Conservation (phyloP, 306 rosid species). For the Boehmeria nivea region DNA sequence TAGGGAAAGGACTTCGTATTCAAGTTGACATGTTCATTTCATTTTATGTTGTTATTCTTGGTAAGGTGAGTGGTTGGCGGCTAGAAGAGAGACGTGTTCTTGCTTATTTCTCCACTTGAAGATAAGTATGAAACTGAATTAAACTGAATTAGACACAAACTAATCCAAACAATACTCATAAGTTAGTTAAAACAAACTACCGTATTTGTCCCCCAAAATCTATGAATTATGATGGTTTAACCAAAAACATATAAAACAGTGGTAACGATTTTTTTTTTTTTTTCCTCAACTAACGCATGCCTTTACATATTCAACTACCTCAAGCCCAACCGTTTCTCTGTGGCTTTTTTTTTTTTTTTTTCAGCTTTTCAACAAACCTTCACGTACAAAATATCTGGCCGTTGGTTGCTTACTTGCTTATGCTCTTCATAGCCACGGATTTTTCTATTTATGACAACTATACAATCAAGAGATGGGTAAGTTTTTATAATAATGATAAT, state of each 20-base stretch:
- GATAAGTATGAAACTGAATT: too few relatives aligned
- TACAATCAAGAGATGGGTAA: too few relatives aligned
- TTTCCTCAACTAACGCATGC: too few relatives aligned
- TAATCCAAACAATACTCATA: background rate
- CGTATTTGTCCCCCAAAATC: too few relatives aligned
- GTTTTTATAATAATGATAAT: too few relatives aligned
- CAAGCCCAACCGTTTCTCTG: conserved; percentile 2
- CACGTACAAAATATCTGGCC: background rate
- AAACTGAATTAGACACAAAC: background rate
- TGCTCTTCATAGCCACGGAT: too few relatives aligned
- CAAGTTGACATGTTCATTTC: too few relatives aligned
- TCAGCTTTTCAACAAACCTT: conserved; percentile 17
- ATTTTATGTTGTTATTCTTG: too few relatives aligned
- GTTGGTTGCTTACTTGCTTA: too few relatives aligned
- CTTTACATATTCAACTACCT: conserved; percentile 8
- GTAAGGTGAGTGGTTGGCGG: conserved; percentile 7
- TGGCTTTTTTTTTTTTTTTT: too few relatives aligned
- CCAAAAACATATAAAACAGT: conserved; percentile 1
- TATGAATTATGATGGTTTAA: background rate
- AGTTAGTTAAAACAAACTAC: background rate
- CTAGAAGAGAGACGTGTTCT: background rate
- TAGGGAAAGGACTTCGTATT: too few relatives aligned
- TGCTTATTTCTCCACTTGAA: background rate
- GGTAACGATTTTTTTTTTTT: background rate
- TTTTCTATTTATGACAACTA: background rate